Conservation (phyloP, 306 rosid species). For the Dicorynia guianensis region DNA sequence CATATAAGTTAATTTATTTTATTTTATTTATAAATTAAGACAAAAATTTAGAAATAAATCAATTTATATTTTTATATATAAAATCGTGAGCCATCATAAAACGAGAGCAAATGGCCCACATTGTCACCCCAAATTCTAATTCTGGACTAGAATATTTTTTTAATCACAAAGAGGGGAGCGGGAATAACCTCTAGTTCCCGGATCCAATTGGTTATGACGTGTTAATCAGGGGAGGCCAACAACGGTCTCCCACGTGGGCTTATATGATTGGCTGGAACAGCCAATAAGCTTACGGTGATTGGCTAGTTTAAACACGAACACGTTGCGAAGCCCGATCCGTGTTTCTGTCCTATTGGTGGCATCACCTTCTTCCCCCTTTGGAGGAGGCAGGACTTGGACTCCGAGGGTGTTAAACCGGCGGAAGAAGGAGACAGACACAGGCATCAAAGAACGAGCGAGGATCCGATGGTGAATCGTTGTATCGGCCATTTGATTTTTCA, state of each 20-base stretch:
- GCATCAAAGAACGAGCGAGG: not conserved
- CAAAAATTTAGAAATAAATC: too few relatives aligned
- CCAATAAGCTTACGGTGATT: slow-evolving; percentile 49
- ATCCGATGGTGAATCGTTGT: too few relatives aligned
- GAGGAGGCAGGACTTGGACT: not conserved
- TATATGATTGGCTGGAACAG: slow-evolving; percentile 46
- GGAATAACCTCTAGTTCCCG: too few relatives aligned
- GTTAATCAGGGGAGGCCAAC: not conserved
- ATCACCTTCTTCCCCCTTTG: slow-evolving; percentile 40
- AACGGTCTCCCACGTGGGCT: slow-evolving; percentile 43
- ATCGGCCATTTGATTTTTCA: not conserved
- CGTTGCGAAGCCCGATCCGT: slow-evolving; percentile 58
- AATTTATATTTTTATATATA: too few relatives aligned
- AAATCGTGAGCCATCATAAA: too few relatives aligned
- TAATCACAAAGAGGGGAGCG: too few relatives aligned
- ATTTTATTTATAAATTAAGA: too few relatives aligned
- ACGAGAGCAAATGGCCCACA: too few relatives aligned
- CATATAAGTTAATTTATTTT: too few relatives aligned
- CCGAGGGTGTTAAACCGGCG: slow-evolving; percentile 11
- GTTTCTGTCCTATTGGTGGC: slow-evolving; percentile 37
- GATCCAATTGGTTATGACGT: not conserved
- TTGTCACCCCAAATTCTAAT: too few relatives aligned
- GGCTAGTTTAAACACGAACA: slow-evolving; percentile 61
- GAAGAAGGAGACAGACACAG: not conserved
- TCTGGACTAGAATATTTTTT: too few relatives aligned